Conservation (phyloP, 2,329 filamentous ascomycete species). For the Colletotrichum theobromicola region DNA sequence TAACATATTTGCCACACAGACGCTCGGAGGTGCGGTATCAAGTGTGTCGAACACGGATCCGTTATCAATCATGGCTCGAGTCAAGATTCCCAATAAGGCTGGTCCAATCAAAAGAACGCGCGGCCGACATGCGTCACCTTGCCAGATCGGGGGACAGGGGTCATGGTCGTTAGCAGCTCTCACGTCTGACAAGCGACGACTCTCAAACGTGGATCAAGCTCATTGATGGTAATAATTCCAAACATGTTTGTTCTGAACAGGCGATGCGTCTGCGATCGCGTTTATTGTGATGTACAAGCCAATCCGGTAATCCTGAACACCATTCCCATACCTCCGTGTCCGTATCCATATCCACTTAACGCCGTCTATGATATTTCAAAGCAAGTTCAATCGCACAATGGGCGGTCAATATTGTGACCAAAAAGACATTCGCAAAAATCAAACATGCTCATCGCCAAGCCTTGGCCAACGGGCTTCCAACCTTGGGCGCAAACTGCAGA, state of each 20-base stretch:
- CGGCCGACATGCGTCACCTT: constrained; percentile 17
- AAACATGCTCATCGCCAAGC: constrained; percentile 47
- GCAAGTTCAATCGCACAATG: background rate
- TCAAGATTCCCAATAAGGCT: constrained; percentile 3
- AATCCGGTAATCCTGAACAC: constrained; percentile 2
- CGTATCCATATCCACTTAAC: background rate
- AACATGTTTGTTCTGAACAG: background rate
- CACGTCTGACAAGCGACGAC: background rate
- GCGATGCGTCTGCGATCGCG: constrained; percentile 2
- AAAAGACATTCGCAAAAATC: background rate
- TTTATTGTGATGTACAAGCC: constrained; percentile 8
- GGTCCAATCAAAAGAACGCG: constrained; percentile 16
- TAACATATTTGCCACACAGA: background rate
- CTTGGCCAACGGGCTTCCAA: constrained; percentile 73
- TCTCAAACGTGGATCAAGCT: background rate
- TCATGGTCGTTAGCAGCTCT: background rate
- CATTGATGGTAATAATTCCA: background rate
- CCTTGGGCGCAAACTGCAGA: constrained; percentile 76
- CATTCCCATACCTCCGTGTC: background rate
- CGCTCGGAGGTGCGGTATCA: background rate
- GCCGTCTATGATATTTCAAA: constrained; percentile 4
- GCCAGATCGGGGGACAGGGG: constrained; percentile 6
- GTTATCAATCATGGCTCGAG: constrained; percentile 11
- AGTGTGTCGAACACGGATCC: background rate
- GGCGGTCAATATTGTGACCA: background rate